Conservation (phyloP, 1,139 yeast species). For the Sugiyamaella novakii region DNA sequence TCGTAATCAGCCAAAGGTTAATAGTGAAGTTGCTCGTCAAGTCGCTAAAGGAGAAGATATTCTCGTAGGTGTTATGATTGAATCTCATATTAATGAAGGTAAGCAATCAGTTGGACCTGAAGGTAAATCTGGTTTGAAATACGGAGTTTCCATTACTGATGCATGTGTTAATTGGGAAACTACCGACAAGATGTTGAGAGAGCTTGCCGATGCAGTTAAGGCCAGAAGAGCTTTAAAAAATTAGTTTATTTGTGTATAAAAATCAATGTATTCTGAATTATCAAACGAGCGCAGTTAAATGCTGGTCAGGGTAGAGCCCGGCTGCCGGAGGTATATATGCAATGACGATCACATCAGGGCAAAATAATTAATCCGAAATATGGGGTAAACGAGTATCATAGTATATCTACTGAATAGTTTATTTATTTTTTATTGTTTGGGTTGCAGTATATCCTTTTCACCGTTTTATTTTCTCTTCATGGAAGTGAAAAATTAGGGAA, state of each 20-base stretch:
- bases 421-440: too few species aligned
- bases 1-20: slow-evolving; percentile 91
- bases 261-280: too few species aligned
- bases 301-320: slow-evolving; percentile 1
- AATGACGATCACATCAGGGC: too few species aligned
- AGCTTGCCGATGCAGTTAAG: slow-evolving; percentile 79
- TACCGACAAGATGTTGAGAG: slow-evolving; percentile 76
- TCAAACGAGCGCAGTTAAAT: too few species aligned
- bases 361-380: too few species aligned
- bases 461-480: too few species aligned
- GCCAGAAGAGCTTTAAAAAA: slow-evolving; percentile 57
- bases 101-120: slow-evolving; percentile 80
- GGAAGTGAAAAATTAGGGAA: too few species aligned
- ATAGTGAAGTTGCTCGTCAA: slow-evolving; percentile 77
- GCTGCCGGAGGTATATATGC: too few species aligned
- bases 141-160: slow-evolving; percentile 96
- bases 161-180: slow-evolving; percentile 94
- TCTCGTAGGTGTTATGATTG: slow-evolving; percentile 94
- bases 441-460: too few species aligned
- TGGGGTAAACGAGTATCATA: too few species aligned
- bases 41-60: slow-evolving; percentile 74
- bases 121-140: slow-evolving; percentile 74
- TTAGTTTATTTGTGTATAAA: slow-evolving; percentile 1
- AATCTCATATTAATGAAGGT: slow-evolving; percentile 90
- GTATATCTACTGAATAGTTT: too few species aligned